These are phyloP conservation scores for Phanerochaete carnosa DNA, from an alignment of 768 basidiomycete genomes.

Conservation along the genomic window DNA sequence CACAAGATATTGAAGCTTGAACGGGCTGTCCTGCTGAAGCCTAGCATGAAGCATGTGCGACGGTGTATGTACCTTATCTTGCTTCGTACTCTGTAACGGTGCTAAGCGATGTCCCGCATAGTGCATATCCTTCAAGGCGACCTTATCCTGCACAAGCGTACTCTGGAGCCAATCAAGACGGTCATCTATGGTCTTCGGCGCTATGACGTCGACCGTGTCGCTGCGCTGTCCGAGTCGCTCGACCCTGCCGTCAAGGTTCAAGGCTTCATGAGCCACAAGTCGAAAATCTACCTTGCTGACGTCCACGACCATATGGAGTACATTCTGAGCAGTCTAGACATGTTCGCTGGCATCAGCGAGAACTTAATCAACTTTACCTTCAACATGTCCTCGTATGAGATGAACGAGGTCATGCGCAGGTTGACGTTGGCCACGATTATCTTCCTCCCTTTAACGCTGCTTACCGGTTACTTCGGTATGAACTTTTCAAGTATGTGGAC, in stretches of 20 bases:
- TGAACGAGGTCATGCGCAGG: conserved; percentile 73
- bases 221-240: conserved; percentile 46
- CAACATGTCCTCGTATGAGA: conserved; percentile 72
- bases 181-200: conserved; percentile 65
- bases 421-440: conserved; percentile 69
- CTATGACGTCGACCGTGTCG: conserved; percentile 66
- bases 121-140: conserved; percentile 79
- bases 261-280: conserved; percentile 66
- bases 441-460: conserved; percentile 64
- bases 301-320: conserved; percentile 78
- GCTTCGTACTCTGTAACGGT: background rate
- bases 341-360: conserved; percentile 68
- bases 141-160: conserved; percentile 69
- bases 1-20: conserved; percentile 60
- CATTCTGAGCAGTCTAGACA: conserved; percentile 64
- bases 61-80: conserved; percentile 38
- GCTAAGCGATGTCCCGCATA: conserved; percentile 21
- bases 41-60: conserved; percentile 59
- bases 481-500: conserved; percentile 57
- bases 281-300: conserved; percentile 71
- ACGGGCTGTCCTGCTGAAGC: conserved; percentile 52
- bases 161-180: conserved; percentile 67
- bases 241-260: conserved; percentile 34
- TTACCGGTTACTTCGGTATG: conserved; percentile 76
- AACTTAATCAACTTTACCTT: conserved; percentile 74